Base-by-base conservation (phyloP, 2,329 filamentous ascomycete genomes). In the Dactylonectria macrodidyma region DNA sequence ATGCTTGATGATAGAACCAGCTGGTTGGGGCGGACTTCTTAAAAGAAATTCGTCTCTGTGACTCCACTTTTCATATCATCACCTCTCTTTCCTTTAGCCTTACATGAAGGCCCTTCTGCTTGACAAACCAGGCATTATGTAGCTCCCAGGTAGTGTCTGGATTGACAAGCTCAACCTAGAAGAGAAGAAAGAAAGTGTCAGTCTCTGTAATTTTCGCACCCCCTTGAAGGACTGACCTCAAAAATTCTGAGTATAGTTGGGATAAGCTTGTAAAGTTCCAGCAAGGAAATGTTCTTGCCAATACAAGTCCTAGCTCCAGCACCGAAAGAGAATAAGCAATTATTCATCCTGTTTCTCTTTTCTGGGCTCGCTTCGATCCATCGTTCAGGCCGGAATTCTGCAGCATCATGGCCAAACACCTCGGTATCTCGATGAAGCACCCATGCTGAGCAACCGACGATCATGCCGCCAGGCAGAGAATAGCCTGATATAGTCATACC, bases 361-460 rank as follows among this genome's bases (percentile, higher is more conserved):
- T 19, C 56, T 48, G 11, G 19, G 14, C 22, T 59, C 3, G 19
- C 8, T 38, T 22, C 14, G 26, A 55, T 59, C 50, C 62, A 44
- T 7, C 24, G 38, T 24, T 62, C 77, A 41, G 38, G 38, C 12
- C 38, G 38, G 38, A 41, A 41, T 64, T 84, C 84, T 38, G 89
- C 85, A 62, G 85, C 86, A 80, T 94, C 92, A 0, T 92, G 92
- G 16, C 90, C 81, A 77, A 88, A 95, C 0, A 78, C 80, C 54
- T 93, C 90, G 12, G 12, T 16, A 14, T 41, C 38, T 41, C 11
- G 38, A 41, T 41, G 38, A 2, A 89, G 87, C 94, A 90, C 92
- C 92, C 46, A 94, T 0, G 92, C 88, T 64, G 89, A 93, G 78
- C 90, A 92, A 92, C 92, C 91, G 2, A 93, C 91, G 66, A 93